These are phyloP conservation scores for Akebia trifoliata DNA, from an alignment of 164 flowering plant species.

Conservation along the genomic window DNA sequence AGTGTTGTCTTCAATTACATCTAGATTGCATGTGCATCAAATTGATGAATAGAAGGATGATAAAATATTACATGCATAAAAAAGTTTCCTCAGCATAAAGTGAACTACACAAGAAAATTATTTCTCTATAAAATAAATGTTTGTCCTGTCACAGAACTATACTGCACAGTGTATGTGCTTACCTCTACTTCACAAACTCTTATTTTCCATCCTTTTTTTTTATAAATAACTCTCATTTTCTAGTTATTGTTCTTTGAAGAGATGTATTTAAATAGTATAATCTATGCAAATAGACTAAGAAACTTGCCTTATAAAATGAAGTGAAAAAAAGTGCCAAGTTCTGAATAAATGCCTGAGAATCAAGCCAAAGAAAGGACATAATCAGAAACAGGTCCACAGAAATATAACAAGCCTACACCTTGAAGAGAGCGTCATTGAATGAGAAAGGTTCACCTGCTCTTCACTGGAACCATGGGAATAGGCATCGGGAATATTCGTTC, in stretches of 20 bases:
- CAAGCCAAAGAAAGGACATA: background rate
- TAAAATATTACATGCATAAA: too few species aligned
- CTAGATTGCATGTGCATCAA: background rate
- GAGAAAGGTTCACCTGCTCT: slow-evolving; percentile 57
- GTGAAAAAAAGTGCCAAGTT: slow-evolving; percentile 93
- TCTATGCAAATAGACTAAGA: background rate
- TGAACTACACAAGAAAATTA: too few species aligned
- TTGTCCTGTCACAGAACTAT: too few species aligned
- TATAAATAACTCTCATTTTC: too few species aligned
- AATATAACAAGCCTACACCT: background rate
- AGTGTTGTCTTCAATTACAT: background rate
- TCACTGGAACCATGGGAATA: slow-evolving; percentile 83
- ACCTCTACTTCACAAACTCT: too few species aligned
- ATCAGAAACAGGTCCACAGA: background rate
- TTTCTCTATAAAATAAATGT: too few species aligned
- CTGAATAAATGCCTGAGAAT: slow-evolving; percentile 86
- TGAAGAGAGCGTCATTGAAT: background rate
- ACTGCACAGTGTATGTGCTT: too few species aligned
- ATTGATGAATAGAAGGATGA: background rate
- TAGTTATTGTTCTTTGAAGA: too few species aligned
- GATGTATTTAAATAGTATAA: too few species aligned
- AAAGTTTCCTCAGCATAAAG: too few species aligned
- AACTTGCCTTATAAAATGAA: slow-evolving; percentile 78
- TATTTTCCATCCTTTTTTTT: too few species aligned
- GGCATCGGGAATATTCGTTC: slow-evolving; percentile 79